Base-by-base conservation (phyloP, 2,329 filamentous ascomycete species). In the Atkinsonella hypoxylon region DNA sequence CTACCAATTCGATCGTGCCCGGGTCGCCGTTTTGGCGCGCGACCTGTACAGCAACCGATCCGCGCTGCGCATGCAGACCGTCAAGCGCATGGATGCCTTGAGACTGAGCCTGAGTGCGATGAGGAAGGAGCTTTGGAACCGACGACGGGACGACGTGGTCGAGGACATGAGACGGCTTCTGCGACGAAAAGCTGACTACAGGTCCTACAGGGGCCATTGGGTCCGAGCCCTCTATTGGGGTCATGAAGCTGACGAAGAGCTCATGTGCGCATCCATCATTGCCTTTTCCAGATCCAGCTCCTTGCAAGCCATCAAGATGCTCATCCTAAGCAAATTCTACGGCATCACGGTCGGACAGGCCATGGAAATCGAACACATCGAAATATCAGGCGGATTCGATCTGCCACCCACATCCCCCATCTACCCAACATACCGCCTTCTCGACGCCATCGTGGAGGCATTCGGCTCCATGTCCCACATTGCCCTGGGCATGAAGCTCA, bases 401-500 rank as follows among this genome's bases (percentile, higher is more conserved):
- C 73, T 78, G 42, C 61, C 69, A 1, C 58, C 57, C 0, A 69
- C 72, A 30, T 82, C 78, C 1, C 74, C 78, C 8, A 63, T 84
- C 32, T 68, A 71, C 47, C 87, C 87, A 2, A 79, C 77, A 0
- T 55, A 63, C 8, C 68, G 70, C 2, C 70, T 90, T 0, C 71
- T 91, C 20, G 71, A 78, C 50, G 76, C 82, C 9, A 67, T 90
- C n/a, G 82, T 83, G 6, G 81, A 88, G 60, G 70, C 74, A 1
- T 86, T 83, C 55, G 78, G 83, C n/a, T 75, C 73, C 54, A 87
- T 83, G 64, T 81, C 77, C 45, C 73, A 83, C 50, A 71, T 89
- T 4, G 62, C 71, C 1, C 69, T 73, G 1, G 85, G 79, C 12
- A 60, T 83, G 26, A 72, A 76, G 40, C 59, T 85, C 0, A 66